Evolutionary conservation across 139 green algal genomes (phyloP), one percentile per base, ranked within the genome.

Genomic region (Picocystis salinarum): DNA sequence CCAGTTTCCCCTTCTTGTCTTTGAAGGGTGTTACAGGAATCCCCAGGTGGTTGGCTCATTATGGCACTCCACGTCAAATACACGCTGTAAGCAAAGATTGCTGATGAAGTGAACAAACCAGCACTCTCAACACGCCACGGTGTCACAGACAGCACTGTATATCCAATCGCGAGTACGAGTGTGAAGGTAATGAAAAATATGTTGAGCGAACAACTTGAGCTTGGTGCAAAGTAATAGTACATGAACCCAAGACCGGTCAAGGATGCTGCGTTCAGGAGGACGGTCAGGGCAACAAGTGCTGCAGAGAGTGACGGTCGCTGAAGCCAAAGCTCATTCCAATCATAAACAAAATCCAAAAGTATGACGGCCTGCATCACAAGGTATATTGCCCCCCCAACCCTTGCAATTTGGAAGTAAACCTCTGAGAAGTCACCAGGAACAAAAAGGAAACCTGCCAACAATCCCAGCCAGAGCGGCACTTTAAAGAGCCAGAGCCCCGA

Each of bases 171-270:
- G 24, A 79, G 33, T 3, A 85, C 39, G 3, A 91, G 33, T 13
- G 66, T 74, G 42, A 56, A 77, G 1, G 79, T 85, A 50, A 80
- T 79, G 50, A 87, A 83, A 39, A 76, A 79, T 36, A 85, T 71
- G 47, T 91, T 91, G 11, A 80, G 53, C n/a, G 46, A 51, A 55
- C 76, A 86, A 31, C 28, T 52, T 4, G 39, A 15, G 6, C 30
- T 33, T 1, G 71, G 59, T 2, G 73, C 69, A 33, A 75, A 91
- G 49, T 54, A 80, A 37, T 76, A 39, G 59, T 77, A 91, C 23
- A 65, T 18, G 17, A 78, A 45, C 27, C 63, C 74, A n/a, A 77
- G 67, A 10, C 66, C 46, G 5, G 49, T 58, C 5, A 88, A 29
- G 23, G 58, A 56, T 2, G 58, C 53, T 1, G n/a, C 29, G 17